A percentile compares a stretch with the other conserved stretches of the same genome.
Evolutionary conservation across 2,329 filamentous ascomycete genomes (phyloP).

Genomic region (Calonectria hongkongensis): DNA sequence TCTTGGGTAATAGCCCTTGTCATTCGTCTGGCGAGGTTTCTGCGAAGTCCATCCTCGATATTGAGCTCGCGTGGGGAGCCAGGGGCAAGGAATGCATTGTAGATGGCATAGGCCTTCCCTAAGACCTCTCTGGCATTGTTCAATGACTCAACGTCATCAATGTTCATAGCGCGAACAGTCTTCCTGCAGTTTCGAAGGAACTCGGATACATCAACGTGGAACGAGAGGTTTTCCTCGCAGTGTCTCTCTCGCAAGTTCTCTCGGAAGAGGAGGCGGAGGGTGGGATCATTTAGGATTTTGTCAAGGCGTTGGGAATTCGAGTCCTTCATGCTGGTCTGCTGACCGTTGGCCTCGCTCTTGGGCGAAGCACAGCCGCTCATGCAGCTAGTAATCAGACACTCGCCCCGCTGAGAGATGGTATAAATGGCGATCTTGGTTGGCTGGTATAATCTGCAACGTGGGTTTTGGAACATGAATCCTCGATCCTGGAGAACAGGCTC

Average conservation of each 20-base stretch:
- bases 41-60: slow-evolving; percentile 95
- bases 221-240: slow-evolving; percentile 96
- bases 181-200: slow-evolving; percentile 82
- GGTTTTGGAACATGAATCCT: slow-evolving; percentile 77
- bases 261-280: slow-evolving; percentile 90
- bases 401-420: slow-evolving; percentile 87
- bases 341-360: slow-evolving; percentile 61
- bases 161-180: slow-evolving; percentile 76
- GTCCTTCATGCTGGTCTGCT: slow-evolving; percentile 80
- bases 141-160: slow-evolving; percentile 75
- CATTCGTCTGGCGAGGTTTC: slow-evolving; percentile 95
- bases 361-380: slow-evolving; percentile 75
- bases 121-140: slow-evolving; percentile 95
- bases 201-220: slow-evolving; percentile 94
- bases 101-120: slow-evolving; percentile 95
- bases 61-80: slow-evolving; percentile 97
- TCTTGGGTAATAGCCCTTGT: slow-evolving; percentile 96
- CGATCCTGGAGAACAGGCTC: slow-evolving; percentile 82
- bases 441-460: slow-evolving; percentile 80
- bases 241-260: slow-evolving; percentile 96
- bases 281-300: slow-evolving; percentile 92
- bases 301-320: slow-evolving; percentile 96
- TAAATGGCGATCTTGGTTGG: slow-evolving; percentile 92
- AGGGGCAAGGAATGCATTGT: slow-evolving; percentile 96
- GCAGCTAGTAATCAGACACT: slow-evolving; percentile 74